These are phyloP conservation scores for Ophiostoma piceae DNA, from an alignment of 2,329 filamentous ascomycete genomes.

Conservation along the genomic window DNA sequence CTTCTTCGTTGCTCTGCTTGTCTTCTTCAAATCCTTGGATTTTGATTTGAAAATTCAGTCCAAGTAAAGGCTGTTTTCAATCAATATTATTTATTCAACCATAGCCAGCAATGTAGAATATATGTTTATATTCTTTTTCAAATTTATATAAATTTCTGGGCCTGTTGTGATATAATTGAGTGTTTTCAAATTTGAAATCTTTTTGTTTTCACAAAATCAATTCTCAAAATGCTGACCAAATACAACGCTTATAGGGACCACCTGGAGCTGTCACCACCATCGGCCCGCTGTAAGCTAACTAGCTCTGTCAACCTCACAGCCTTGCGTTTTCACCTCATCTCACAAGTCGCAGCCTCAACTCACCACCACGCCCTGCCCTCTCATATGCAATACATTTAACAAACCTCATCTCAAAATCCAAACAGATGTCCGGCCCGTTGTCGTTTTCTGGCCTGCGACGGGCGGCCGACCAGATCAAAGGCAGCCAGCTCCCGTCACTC, in stretches of 20 bases:
- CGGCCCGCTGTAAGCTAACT: not conserved
- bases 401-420: not conserved
- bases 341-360: not conserved
- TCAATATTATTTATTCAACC: no score
- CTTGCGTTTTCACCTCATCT: not conserved
- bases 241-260: not conserved
- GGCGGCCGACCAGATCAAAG: constrained; percentile 15
- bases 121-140: no score
- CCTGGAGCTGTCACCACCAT: not conserved
- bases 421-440: not conserved
- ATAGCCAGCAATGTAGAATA: no score
- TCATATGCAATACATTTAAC: not conserved
- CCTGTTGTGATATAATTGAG: no score
- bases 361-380: not conserved
- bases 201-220: no score
- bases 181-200: no score
- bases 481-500: not conserved
- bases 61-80: no score
- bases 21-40: not conserved
- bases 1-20: not conserved
- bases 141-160: no score
- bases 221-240: not conserved
- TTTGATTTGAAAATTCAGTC: no score
- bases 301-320: not conserved
- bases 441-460: constrained; percentile 20